phyloP scores from a whole-genome alignment of 179 eudicot species.

The Corrigiola litoralis region DNA sequence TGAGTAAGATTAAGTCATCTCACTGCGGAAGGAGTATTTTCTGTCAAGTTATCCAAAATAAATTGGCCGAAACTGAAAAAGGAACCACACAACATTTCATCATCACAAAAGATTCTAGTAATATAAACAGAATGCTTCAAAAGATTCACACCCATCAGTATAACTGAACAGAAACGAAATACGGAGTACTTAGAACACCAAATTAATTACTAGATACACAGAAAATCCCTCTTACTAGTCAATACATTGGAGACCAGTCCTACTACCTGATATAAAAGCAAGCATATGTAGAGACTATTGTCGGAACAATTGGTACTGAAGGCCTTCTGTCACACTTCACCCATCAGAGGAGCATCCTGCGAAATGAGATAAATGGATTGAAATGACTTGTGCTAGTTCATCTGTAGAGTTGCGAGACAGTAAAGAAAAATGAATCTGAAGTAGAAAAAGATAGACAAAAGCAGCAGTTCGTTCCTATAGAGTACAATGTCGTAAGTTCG shows the following conservation, averaged over 20 bases:
- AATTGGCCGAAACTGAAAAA: no score
- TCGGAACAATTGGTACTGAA: conserved; percentile 3
- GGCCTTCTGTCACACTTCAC: conserved; percentile 34
- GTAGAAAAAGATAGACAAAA: no score
- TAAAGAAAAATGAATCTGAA: neutral
- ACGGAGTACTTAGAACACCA: neutral
- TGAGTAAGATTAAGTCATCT: no score
- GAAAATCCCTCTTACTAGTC: conserved; percentile 23
- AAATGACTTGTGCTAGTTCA: neutral
- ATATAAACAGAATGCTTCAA: no score
- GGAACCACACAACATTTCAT: no score
- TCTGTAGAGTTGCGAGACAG: neutral
- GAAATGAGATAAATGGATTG: neutral
- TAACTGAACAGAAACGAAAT: neutral
- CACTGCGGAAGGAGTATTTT: no score
- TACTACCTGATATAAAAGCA: conserved; percentile 12
- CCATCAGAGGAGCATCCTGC: conserved; percentile 45
- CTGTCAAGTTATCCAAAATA: no score
- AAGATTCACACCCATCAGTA: conserved; percentile 3
- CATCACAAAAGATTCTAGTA: no score
- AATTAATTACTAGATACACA: conserved; percentile 15
- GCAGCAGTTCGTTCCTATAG: no score
- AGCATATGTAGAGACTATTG: neutral
- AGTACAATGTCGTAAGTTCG: neutral
- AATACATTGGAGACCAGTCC: conserved; percentile 37